These are phyloP conservation scores for Pseudocercospora fuligena DNA, from an alignment of 2,329 filamentous ascomycete genomes.

Conservation along the genomic window DNA sequence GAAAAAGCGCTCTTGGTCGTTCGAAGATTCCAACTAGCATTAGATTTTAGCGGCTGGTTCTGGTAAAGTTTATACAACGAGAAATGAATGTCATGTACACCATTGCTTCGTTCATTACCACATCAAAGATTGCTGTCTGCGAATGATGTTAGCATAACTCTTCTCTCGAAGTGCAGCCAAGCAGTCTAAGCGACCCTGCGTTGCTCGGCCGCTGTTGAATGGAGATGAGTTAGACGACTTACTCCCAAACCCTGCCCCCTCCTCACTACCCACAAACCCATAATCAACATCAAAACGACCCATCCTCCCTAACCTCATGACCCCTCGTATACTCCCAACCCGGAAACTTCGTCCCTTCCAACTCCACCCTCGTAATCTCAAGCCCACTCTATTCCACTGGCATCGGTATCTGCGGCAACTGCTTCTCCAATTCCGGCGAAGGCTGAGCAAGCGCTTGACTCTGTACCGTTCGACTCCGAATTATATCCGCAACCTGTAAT, in stretches of 20 bases:
- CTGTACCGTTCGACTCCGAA: slow-evolving; percentile 2
- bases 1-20: neutral
- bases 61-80: neutral
- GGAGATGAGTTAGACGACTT: neutral
- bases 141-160: neutral
- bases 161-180: too few relatives aligned
- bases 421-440: neutral
- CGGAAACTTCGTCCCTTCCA: slow-evolving; percentile 4
- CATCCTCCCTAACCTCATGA: neutral
- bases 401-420: neutral
- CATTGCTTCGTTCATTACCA: neutral
- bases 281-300: neutral
- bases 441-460: neutral
- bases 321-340: slow-evolving; percentile 7
- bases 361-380: slow-evolving; percentile 2
- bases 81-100: slow-evolving; percentile 3
- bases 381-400: neutral
- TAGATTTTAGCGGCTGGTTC: neutral
- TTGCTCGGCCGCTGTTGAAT: neutral
- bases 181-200: too few relatives aligned
- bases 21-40: neutral
- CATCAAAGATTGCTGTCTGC: neutral
- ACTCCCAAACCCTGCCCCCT: neutral
- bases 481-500: slow-evolving; percentile 3
- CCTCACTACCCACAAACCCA: neutral